Base-by-base conservation (phyloP, 202 grass and related monocot species). In the Eragrostis tef region DNA sequence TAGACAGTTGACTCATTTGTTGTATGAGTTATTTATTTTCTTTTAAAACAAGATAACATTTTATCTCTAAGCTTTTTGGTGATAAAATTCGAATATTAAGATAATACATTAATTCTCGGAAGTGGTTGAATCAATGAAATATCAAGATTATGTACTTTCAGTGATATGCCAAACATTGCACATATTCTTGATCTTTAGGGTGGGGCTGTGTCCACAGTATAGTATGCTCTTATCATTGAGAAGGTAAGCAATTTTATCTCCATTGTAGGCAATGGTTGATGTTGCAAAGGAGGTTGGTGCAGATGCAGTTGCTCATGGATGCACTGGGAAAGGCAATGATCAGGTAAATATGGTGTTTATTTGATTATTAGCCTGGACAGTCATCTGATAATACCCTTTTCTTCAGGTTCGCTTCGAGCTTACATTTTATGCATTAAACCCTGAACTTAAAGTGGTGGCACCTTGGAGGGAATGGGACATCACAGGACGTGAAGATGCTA, bases 401-500 rank as follows among this genome's bases (percentile, higher is more conserved):
- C 31, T 88, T 73, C 81, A 99, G 96, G 96, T 99, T 81, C 92
- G 96, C 10, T 99, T 99, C 83, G 96, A 99, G 70, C 89, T 99
- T 67, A 90, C 93, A 26, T 99, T 99, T 61, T 99, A 87, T 79
- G 93, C 96, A 54, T 85, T 99, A 83, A 93, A 99, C 82, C 96
- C 96, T 42, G 87, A 96, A 76, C 93, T 99, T 70, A 81, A 91
- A 91, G 93, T 99, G 56, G 91, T 99, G 78, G 96, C 90, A 83
- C 96, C 96, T 71, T 99, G 96, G 96, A 90, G 96, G 74, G 96
- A 99, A 41, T 99, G 96, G 93, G 93, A 97, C 65, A 97, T 97
- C 75, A 94, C 89, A 59, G 96, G 96, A 19, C 93, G 93, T 74
- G 96, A 99, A 75, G 96, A 99, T 90, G 93, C 96, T 81, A 89